Conservation (phyloP, 495 filamentous ascomycete species). For the Penicillium simplicissimum region DNA sequence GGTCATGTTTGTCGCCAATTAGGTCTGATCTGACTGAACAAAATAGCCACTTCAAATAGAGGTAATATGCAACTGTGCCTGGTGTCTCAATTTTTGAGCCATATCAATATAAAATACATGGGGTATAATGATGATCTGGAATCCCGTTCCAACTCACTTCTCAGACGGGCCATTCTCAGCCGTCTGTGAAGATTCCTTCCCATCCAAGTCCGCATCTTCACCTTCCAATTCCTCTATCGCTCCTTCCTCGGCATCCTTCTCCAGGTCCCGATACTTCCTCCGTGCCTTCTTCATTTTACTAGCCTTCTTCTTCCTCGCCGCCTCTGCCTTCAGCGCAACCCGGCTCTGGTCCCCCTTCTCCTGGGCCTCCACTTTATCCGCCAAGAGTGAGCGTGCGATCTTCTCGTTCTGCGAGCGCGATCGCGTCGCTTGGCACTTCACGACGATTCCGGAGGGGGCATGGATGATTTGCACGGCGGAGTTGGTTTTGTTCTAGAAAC, state of each 20-base stretch:
- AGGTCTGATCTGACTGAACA: too few species aligned
- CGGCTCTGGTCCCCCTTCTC: slow-evolving; percentile 62
- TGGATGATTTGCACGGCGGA: slow-evolving; percentile 95
- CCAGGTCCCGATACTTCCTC: slow-evolving; percentile 63
- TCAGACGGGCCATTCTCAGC: slow-evolving; percentile 19
- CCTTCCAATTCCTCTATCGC: slow-evolving; percentile 45
- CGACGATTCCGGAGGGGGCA: slow-evolving; percentile 80
- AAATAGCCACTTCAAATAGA: too few species aligned
- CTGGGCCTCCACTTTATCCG: slow-evolving; percentile 71
- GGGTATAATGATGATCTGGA: neutral
- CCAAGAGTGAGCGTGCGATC: slow-evolving; percentile 76
- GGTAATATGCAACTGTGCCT: too few species aligned
- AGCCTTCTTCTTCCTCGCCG: slow-evolving; percentile 61
- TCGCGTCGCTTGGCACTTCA: slow-evolving; percentile 90
- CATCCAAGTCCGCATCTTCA: slow-evolving; percentile 36
- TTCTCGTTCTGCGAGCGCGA: slow-evolving; percentile 86
- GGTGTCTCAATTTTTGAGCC: neutral
- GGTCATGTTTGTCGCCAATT: too few species aligned
- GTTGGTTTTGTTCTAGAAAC: slow-evolving; percentile 96
- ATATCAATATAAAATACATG: neutral
- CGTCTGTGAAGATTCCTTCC: slow-evolving; percentile 43
- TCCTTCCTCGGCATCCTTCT: slow-evolving; percentile 38
- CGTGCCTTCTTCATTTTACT: slow-evolving; percentile 65
- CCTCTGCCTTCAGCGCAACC: slow-evolving; percentile 53
- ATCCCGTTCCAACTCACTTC: neutral